phyloP scores from a whole-genome alignment of 352 stramenopile species.

The Globisporangium acanthophoron region DNA sequence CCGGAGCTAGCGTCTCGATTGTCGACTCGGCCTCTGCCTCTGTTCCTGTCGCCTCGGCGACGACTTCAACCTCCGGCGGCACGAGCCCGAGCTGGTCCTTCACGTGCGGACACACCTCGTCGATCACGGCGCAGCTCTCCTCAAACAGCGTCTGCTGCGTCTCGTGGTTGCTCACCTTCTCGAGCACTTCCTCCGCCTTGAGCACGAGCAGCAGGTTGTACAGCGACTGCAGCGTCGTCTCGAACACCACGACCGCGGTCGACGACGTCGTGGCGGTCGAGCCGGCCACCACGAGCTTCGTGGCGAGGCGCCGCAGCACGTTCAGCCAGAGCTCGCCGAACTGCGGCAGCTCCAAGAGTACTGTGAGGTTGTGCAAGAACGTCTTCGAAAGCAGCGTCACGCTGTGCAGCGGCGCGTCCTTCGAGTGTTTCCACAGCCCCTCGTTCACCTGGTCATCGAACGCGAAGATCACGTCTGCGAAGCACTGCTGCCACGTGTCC shows the following conservation, averaged over 20 bases:
- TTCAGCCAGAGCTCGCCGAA: conserved; percentile 77
- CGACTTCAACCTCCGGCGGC: conserved; percentile 13
- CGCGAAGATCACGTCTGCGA: conserved; percentile 84
- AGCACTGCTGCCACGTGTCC: conserved; percentile 79
- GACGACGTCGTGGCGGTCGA: conserved; percentile 20
- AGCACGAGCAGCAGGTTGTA: conserved; percentile 84
- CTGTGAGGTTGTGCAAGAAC: conserved; percentile 79
- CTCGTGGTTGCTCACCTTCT: conserved; percentile 35
- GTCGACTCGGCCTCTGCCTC: neutral
- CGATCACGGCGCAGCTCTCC: conserved; percentile 66
- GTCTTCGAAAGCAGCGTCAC: conserved; percentile 84
- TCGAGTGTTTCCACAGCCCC: conserved; percentile 40
- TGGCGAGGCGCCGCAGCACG: conserved; percentile 63
- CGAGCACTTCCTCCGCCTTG: conserved; percentile 71
- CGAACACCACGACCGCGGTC: conserved; percentile 64
- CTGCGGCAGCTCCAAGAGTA: conserved; percentile 55
- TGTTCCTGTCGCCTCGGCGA: neutral
- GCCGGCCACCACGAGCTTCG: conserved; percentile 44
- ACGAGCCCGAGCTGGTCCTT: conserved; percentile 71
- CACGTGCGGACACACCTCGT: conserved; percentile 65
- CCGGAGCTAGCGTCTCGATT: neutral
- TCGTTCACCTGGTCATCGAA: conserved; percentile 81
- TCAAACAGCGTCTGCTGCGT: conserved; percentile 55
- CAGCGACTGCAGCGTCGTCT: conserved; percentile 82
- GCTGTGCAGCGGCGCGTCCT: conserved; percentile 72